Percentiles rank a stretch among this genome's conserved stretches.
These are phyloP conservation scores for Wallacemonas collosoma DNA, from an alignment of 208 protist species.

Conservation along the genomic window DNA sequence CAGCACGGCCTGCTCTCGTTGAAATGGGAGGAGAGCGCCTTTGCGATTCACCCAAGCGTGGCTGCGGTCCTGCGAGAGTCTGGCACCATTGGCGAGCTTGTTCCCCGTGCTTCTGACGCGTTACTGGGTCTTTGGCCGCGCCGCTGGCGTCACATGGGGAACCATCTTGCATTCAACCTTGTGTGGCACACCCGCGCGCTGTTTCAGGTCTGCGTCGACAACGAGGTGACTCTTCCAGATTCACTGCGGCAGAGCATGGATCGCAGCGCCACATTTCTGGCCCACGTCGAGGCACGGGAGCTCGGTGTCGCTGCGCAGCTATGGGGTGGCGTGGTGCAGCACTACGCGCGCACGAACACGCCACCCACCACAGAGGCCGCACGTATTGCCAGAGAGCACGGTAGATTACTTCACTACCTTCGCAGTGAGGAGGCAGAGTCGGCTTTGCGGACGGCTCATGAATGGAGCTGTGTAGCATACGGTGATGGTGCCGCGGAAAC, in stretches of 20 bases:
- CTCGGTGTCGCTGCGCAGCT: conserved; percentile 64
- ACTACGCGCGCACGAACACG: conserved; percentile 1
- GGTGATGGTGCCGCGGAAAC: conserved; percentile 59
- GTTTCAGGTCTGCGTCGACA: background rate
- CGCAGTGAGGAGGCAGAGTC: conserved; percentile 44
- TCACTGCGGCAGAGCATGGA: conserved; percentile 58
- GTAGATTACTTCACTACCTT: conserved; percentile 77
- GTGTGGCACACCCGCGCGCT: conserved; percentile 77
- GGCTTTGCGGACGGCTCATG: conserved; percentile 58
- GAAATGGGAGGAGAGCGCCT: conserved; percentile 69
- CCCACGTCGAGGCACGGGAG: conserved; percentile 60
- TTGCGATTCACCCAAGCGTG: conserved; percentile 62
- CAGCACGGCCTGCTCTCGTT: conserved; percentile 60
- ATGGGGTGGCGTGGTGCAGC: conserved; percentile 48
- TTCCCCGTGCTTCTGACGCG: conserved; percentile 22
- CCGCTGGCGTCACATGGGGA: conserved; percentile 68
- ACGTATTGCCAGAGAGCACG: conserved; percentile 69
- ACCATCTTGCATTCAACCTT: conserved; percentile 53
- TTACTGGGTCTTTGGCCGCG: conserved; percentile 72
- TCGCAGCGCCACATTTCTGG: conserved; percentile 68
- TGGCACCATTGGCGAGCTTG: background rate
- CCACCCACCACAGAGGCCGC: conserved; percentile 37
- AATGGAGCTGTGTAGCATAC: conserved; percentile 38
- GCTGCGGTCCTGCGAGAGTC: conserved; percentile 14
- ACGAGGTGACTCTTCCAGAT: background rate